Evolutionary conservation across 306 rosid genomes (phyloP), one percentile per base, ranked within the genome.

Genomic region (Cucumis melo): DNA sequence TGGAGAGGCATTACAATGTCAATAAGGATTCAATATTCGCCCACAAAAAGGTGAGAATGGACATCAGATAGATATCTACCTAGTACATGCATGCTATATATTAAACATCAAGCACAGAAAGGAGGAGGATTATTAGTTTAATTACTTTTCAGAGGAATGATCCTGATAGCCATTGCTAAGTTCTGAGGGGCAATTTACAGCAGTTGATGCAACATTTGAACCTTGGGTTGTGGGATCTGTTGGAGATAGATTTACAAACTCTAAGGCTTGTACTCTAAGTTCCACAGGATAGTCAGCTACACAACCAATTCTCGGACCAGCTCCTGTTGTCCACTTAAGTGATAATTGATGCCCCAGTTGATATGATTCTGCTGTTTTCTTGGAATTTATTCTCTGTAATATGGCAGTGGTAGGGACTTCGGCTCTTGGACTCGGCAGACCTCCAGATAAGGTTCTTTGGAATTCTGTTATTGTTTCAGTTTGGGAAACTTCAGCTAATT

Each of bases 261-360:
- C 99, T 77, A 94, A 81, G 23, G 99, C 99, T 81, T 94, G 97
- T 5, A 34, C 76, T 74, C 97, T 89, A 75, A 94, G 84, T 82
- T 92, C 91, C 5, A 77, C 79, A 13, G 99, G 99, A 78, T 92
- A 94, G 77, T 94, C 99, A 61, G 93, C 92, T 54, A 94, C 93
- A 77, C 97, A 94, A 38, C 99, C 97, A 44, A 94, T 94, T 80
- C 99, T 92, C 8, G 99, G 99, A 51, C 99, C 99, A 48, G 93
- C 96, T 77, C 99, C 99, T 0, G 96, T 89, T 21, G 96, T 87
- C 99, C 99, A 94, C 77, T 81, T 87, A 29, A 83, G 91, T 1
- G 93, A 84, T 39, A 94, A 88, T n/a, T 87, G 86, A 74, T 92
- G 86, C 44, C 99, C 99, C 58, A 94, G 74, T 81, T 94, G 96